A percentile compares a stretch with the other conserved stretches of the same genome.
Evolutionary conservation across 2,329 filamentous ascomycete species (phyloP).

Genomic region (Penicillium sp.): DNA sequence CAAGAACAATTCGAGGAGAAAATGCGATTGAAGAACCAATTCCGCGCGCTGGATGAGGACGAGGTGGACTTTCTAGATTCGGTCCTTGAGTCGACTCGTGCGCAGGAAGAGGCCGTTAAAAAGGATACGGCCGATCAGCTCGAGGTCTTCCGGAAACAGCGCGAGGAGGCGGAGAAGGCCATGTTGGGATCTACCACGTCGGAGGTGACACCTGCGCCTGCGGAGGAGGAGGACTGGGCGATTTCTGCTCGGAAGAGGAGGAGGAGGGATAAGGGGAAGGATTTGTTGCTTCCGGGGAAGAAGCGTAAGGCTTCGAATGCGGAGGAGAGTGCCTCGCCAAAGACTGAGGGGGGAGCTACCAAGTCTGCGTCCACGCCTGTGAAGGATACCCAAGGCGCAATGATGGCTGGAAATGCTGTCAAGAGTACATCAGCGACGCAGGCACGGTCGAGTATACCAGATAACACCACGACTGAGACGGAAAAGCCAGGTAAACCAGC

Average conservation of each 20-base stretch:
- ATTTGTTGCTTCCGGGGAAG: conserved; percentile 49
- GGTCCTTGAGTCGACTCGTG: conserved; percentile 62
- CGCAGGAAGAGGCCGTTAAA: conserved; percentile 62
- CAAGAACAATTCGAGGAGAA: conserved; percentile 61
- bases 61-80: conserved; percentile 61
- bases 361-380: not conserved
- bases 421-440: not conserved
- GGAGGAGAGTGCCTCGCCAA: conserved; percentile 20
- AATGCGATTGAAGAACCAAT: conserved; percentile 57
- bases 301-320: conserved; percentile 48
- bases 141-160: conserved; percentile 63
- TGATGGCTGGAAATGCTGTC: conserved; percentile 6
- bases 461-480: conserved; percentile 6
- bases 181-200: conserved; percentile 47
- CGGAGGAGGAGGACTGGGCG: conserved; percentile 56
- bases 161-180: conserved; percentile 64
- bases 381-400: not conserved
- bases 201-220: conserved; percentile 39
- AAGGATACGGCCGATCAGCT: conserved; percentile 66
- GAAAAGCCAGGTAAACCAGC: conserved; percentile 31
- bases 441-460: not conserved
- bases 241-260: conserved; percentile 59
- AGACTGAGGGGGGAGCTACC: conserved; percentile 3
- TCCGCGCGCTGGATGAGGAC: conserved; percentile 58
- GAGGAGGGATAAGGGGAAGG: conserved; percentile 56